Evolutionary conservation across 2,329 filamentous ascomycete species (phyloP), one percentile per base, ranked within the genome.

Genomic region (Aulographum hederae): DNA sequence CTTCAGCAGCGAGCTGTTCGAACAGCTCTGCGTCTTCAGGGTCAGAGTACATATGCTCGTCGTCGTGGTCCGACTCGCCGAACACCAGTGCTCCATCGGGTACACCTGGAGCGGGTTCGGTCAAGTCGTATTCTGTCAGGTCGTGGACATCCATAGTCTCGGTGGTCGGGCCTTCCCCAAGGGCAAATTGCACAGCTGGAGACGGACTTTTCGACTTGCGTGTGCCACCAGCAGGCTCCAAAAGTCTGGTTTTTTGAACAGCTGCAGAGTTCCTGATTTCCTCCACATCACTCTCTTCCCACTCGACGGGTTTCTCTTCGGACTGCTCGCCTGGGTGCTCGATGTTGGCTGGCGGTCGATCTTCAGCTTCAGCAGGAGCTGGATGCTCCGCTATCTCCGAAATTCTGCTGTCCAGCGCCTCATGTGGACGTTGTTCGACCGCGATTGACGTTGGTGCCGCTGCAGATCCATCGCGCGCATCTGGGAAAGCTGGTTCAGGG

Each of bases 1-100:
- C 81, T 61, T 98, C 91, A 17, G 77, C 71, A 0, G 82, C 85
- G 43, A 98, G 72, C 41, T 86, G 82, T 5, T 69, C 71, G 34
- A 95, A 67, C 5, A 98, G 64, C 42, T 93, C 84, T 47, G 85
- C 85, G 39, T 95, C 86, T 52, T 93, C 89, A 0, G 82, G 78
- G 40, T 95, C 86, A 20, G 79, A 89, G 43, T 62, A 62, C 32
- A 52, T 43, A 8, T 61, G 60, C 19, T 67, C 58, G 18, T 52
- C 48, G 21, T 57, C 51, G 14, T 43, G 34, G 6, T 52, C 39
- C 21, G 43, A 39, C 8, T 51, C 52, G 23, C 42, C 46, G 6
- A 41, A 8, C 8, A n/a, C n/a, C 2, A 34, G 33, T 14, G 45
- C 42, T 32, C 46, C 47, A 18, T 52, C 42, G 3, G 44, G 49